These are phyloP conservation scores for Plasmodium inui DNA, from an alignment of 169 alveolate species.

Conservation along the genomic window DNA sequence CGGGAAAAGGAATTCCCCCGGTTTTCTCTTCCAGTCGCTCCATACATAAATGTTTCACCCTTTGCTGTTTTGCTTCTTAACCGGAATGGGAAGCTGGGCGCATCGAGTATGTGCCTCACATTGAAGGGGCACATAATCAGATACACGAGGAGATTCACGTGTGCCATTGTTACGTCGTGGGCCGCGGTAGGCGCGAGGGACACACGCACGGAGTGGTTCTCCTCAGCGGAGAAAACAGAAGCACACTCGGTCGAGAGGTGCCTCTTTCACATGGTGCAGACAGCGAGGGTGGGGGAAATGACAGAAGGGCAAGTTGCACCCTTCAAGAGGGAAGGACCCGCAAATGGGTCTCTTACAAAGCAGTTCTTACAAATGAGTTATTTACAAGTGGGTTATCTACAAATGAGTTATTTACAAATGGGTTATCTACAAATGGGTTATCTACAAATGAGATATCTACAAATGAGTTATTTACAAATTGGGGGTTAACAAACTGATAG, in stretches of 20 bases:
- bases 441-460: background rate
- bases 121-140: slow-evolving; percentile 49
- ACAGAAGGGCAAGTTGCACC: background rate
- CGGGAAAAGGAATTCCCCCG: background rate
- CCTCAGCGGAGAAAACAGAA: background rate
- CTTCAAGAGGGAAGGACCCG: background rate
- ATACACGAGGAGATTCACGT: slow-evolving; percentile 21
- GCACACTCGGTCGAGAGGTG: background rate
- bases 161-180: background rate
- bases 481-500: background rate
- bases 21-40: background rate
- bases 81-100: slow-evolving; percentile 1
- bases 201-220: background rate
- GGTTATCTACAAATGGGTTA: background rate
- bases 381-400: background rate
- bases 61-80: background rate
- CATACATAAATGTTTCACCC: slow-evolving; percentile 8
- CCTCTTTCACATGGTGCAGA: background rate
- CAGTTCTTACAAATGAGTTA: background rate
- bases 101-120: slow-evolving; percentile 24
- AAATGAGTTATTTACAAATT: background rate
- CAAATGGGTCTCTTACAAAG: background rate
- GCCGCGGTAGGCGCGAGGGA: background rate
- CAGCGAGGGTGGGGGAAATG: background rate
- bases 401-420: background rate